phyloP scores from a whole-genome alignment of 1,284 basidiomycete genomes.

The Ceraceosorus guamensis region DNA sequence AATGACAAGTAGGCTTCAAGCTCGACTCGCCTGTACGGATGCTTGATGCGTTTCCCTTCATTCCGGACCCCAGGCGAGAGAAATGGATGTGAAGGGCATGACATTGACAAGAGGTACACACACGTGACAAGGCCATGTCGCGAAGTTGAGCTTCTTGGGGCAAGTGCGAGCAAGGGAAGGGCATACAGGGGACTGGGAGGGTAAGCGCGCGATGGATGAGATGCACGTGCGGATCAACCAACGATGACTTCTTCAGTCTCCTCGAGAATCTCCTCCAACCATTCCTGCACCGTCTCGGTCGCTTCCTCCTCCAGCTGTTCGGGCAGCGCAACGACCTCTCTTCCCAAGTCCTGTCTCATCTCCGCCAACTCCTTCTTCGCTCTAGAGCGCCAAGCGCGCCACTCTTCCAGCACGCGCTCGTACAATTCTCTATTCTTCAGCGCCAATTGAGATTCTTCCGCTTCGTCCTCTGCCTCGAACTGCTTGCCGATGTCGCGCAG shows the following conservation, averaged over 20 bases:
- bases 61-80: no score
- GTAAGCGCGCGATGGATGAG: no score
- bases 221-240: conserved; percentile 8
- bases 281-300: conserved; percentile 47
- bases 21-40: no score
- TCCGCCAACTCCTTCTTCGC: conserved; percentile 31
- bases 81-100: no score
- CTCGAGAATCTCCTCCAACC: conserved; percentile 48
- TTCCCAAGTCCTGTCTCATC: conserved; percentile 19
- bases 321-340: conserved; percentile 18
- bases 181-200: no score
- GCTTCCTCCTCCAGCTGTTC: conserved; percentile 38
- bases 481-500: conserved; percentile 81
- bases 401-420: conserved; percentile 88
- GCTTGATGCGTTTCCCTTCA: no score
- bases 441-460: conserved; percentile 86
- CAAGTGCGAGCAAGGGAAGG: no score
- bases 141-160: no score
- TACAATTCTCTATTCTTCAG: conserved; percentile 86
- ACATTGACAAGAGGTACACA: no score
- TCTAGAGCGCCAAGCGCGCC: conserved; percentile 78
- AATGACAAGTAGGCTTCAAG: no score
- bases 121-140: no score
- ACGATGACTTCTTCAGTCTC: conserved; percentile 44
- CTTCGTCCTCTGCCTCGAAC: conserved; percentile 95